Evolutionary conservation across 768 basidiomycete genomes (phyloP), one percentile per base, ranked within the genome.

Genomic region (Tricholoma saponaceum): DNA sequence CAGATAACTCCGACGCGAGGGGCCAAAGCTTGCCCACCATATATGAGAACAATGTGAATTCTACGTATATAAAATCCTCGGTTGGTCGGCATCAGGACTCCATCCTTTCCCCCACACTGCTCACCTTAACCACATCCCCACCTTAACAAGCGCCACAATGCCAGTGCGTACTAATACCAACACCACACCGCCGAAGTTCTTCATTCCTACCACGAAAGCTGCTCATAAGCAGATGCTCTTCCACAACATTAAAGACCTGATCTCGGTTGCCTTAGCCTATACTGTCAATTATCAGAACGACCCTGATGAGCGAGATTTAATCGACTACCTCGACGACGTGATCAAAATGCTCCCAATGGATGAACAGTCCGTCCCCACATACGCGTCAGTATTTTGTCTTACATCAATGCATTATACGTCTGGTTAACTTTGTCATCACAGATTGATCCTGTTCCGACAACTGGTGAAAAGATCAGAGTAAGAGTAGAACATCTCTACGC

Each of bases 271-370:
- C 4, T 20, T 51, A 9, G 26, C 33, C 8, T 57, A 57, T 28
- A 43, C 51, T 13, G 14, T 33, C 23, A 51, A 30, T 5, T 57
- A 51, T 14, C 5, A 22, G 18, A n/a, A 52, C 6, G 51, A 46
- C 7, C 37, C 39, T 39, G 33, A 23, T 5, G 56, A 52, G 28
- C 28, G 23, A 26, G 56, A 49, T 30, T 57, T 57, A n/a, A 28
- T 57, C 18, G 39, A 57, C 46, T 57, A 26, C 18, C 37, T 57
- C 23, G 50, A 57, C 35, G 56, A 57, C 22, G 47, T 57, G 7
- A 12, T 57, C n/a, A 51, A 41, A 30, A 41, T 37, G 13, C 51
- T 57, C 5, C 56, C 56, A 32, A 12, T 22, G 18, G 28, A 50
- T 16, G 56, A 57, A 44, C 26, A 43, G 2, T 18, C 23, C 5